A percentile compares a stretch with the other conserved stretches of the same genome.
Evolutionary conservation across 225 moss, liverwort and hornwort genomes (phyloP).

Genomic region (Thuidium tamariscinum): DNA sequence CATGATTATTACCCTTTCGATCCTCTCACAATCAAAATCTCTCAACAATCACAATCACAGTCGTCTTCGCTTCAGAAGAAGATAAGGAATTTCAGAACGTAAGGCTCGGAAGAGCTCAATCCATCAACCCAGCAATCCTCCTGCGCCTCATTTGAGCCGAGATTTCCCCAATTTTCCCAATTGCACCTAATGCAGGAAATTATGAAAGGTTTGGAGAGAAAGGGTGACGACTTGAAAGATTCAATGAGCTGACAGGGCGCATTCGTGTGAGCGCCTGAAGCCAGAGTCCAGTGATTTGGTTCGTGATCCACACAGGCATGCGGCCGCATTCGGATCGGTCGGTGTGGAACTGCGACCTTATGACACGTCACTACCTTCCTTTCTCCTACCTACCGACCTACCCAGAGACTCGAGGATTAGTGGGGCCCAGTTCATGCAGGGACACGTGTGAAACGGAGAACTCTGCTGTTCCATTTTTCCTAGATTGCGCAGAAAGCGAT

Average conservation of each 20-base stretch:
- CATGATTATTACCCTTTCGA: not conserved
- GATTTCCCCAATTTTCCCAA: not conserved
- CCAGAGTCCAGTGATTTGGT: not conserved
- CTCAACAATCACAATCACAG: not conserved
- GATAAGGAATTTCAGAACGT: constrained; percentile 15
- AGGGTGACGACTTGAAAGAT: not conserved
- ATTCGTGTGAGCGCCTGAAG: not conserved
- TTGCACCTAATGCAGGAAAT: not conserved
- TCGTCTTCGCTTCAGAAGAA: not conserved
- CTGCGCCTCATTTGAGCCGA: constrained; percentile 1
- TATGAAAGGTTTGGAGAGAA: not conserved
- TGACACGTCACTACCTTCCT: constrained; percentile 1
- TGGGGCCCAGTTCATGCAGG: not conserved
- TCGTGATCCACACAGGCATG: constrained; percentile 2
- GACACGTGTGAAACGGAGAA: not conserved
- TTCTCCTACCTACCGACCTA: not conserved
- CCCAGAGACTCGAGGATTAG: not conserved
- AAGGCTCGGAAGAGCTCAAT: not conserved
- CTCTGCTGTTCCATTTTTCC: not conserved
- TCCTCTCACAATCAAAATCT: not conserved
- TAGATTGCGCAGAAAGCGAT: not conserved
- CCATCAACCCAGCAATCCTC: not conserved
- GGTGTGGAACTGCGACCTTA: constrained; percentile 6
- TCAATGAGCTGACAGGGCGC: not conserved
- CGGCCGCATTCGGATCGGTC: not conserved